Evolutionary conservation across 2,329 filamentous ascomycete genomes (phyloP).

Genomic region (Trichoderma cornu-damae): DNA sequence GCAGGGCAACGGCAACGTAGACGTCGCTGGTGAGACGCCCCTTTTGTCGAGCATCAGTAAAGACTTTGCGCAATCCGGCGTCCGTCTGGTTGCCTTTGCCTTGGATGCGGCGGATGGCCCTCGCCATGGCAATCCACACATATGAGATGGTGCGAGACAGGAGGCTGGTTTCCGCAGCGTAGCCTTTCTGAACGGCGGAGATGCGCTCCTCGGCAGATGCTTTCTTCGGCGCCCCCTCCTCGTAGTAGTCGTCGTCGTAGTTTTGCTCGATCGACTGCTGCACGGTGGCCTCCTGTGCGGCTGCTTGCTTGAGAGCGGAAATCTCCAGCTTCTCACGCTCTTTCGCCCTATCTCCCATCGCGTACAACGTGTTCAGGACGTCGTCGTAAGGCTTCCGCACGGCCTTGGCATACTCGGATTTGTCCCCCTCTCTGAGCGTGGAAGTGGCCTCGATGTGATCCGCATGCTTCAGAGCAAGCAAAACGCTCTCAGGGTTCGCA

Average conservation of each 20-base stretch:
- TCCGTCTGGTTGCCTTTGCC: conserved; percentile 62
- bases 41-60: conserved; percentile 79
- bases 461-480: conserved; percentile 83
- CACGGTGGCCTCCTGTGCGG: conserved; percentile 34
- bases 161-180: conserved; percentile 65
- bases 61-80: conserved; percentile 83
- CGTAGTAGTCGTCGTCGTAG: conserved; percentile 51
- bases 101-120: conserved; percentile 89
- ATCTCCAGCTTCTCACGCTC: conserved; percentile 56
- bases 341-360: conserved; percentile 69
- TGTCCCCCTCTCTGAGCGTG: conserved; percentile 69
- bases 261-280: conserved; percentile 40
- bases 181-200: conserved; percentile 58
- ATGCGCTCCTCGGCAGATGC: conserved; percentile 62
- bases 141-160: conserved; percentile 84
- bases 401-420: conserved; percentile 69
- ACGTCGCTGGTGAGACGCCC: conserved; percentile 91
- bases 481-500: conserved; percentile 88
- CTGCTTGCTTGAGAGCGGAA: conserved; percentile 51
- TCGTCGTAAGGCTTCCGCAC: conserved; percentile 80
- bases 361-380: conserved; percentile 82
- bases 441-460: conserved; percentile 80
- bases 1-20: conserved; percentile 85
- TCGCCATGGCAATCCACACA: conserved; percentile 90
- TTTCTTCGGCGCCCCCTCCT: conserved; percentile 36